Evolutionary conservation across 805 yeast species (phyloP), one percentile per base, ranked within the genome.

Genomic region (Lipomyces sp.): DNA sequence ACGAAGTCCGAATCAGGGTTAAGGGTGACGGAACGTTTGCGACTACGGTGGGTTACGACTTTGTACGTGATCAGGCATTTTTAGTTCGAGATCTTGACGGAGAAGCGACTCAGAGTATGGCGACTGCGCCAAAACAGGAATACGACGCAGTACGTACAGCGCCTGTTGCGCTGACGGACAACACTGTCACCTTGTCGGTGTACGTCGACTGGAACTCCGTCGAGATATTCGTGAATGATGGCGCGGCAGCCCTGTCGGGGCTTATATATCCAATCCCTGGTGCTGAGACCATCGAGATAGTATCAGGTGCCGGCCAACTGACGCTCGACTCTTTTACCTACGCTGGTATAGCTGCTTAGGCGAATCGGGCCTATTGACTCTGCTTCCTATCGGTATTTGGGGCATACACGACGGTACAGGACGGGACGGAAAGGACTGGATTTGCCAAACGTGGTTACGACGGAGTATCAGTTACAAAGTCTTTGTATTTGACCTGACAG

Each of bases 11-110:
- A 50, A 50, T 50, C 54, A 50, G 32, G 54, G 6, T 50, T 32
- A 50, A 50, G 54, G 32, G 54, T 50, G 54, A 50, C 54, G 54
- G 54, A 50, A 50, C 54, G 54, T 50, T 18, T 32, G 32, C 54
- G 13, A 50, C 54, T 13, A 50, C 54, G 32, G 54, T 50, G 0
- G 54, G 54, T 18, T 50, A 50, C 54, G 54, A 50, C 54, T 50
- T 50, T 50, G 54, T 50, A 32, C 24, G 2, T 50, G 29, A 10
- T 5, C 54, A 50, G n/a, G 45, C 6, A 39, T 24, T 50, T 50
- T n/a, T 50, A 30, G 32, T 50, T 6, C 33, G 54, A 32, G 30
- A 50, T 18, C 24, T 50, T 50, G 54, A 39, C 18, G 45, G 45
- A 5, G 18, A 1, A 11, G 45, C 45, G 15, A 39, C 45, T 1